These are phyloP conservation scores for Calonectria hongkongensis DNA, from an alignment of 2,329 filamentous ascomycete genomes.

Conservation along the genomic window DNA sequence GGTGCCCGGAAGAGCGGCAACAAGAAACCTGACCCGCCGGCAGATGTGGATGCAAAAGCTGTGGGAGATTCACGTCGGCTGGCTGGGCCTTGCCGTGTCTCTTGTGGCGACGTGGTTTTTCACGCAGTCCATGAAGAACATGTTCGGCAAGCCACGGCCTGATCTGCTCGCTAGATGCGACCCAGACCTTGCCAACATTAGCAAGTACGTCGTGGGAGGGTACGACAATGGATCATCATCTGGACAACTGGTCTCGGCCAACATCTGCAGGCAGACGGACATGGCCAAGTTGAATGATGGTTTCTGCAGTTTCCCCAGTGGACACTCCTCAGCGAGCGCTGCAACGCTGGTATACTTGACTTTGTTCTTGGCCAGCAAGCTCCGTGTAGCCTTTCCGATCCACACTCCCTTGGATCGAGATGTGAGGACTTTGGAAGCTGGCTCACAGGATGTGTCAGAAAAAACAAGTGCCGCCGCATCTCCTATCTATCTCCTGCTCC, in stretches of 20 bases:
- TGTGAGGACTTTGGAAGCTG: not conserved
- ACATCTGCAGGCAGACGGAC: conserved; percentile 83
- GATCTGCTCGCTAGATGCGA: conserved; percentile 88
- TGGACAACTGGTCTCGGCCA: conserved; percentile 82
- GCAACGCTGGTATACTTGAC: conserved; percentile 89
- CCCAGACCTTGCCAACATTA: conserved; percentile 80
- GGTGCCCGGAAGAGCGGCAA: conserved; percentile 82
- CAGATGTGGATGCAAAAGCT: conserved; percentile 87
- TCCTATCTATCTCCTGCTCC: conserved; percentile 83
- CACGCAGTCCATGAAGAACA: conserved; percentile 89
- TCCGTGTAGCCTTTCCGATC: conserved; percentile 81
- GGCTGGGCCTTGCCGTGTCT: conserved; percentile 87
- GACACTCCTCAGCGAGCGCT: conserved; percentile 79
- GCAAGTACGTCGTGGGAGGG: conserved; percentile 78
- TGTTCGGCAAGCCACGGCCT: conserved; percentile 82
- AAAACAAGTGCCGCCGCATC: conserved; percentile 83
- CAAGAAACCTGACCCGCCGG: conserved; percentile 75
- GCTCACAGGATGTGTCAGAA: not conserved
- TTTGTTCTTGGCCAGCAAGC: conserved; percentile 90
- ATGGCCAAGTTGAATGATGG: conserved; percentile 81
- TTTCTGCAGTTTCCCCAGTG: conserved; percentile 83
- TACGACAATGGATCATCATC: conserved; percentile 67
- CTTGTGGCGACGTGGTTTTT: conserved; percentile 85
- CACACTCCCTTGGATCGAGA: not conserved
- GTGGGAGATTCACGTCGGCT: conserved; percentile 92